A percentile compares a stretch with the other conserved stretches of the same genome.
These are phyloP conservation scores for Heritiera fomes DNA, from an alignment of 345 rosid genomes.

Conservation along the genomic window DNA sequence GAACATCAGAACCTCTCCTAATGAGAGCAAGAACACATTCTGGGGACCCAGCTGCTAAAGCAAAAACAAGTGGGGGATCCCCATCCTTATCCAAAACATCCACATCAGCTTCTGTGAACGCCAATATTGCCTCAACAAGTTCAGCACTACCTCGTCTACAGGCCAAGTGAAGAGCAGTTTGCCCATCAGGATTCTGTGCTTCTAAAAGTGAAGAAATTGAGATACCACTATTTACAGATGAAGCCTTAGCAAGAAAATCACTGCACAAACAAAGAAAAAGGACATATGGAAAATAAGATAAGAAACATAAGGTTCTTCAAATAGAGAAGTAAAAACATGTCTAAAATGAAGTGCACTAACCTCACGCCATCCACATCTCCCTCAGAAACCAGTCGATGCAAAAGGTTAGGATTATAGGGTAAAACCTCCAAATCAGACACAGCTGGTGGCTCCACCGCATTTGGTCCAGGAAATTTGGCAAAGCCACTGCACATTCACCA, in stretches of 20 bases:
- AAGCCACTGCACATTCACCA: conserved; percentile 53
- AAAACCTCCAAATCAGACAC: conserved; percentile 49
- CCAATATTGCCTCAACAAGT: conserved; percentile 78
- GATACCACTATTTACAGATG: conserved; percentile 51
- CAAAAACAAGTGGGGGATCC: conserved; percentile 97
- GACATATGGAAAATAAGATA: conserved; percentile 8
- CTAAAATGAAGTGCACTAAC: conserved; percentile 45
- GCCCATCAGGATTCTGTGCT: conserved; percentile 91
- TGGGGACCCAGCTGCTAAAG: conserved; percentile 96
- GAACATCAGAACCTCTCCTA: conserved; percentile 78
- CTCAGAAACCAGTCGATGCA: conserved; percentile 73
- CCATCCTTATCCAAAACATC: conserved; percentile 94
- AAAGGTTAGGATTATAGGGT: conserved; percentile 55
- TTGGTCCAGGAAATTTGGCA: conserved; percentile 51
- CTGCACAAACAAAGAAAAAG: conserved; percentile 41
- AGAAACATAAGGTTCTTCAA: conserved; percentile 6
- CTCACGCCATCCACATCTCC: conserved; percentile 81
- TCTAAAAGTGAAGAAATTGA: conserved; percentile 61
- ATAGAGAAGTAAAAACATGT: conserved; percentile 11
- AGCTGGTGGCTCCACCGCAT: conserved; percentile 50
- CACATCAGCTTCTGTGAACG: conserved; percentile 63
- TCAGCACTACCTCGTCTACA: conserved; percentile 94
- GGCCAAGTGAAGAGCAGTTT: conserved; percentile 93
- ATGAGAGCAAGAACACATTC: conserved; percentile 91
- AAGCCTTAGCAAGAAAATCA: conserved; percentile 74